Percentiles rank a stretch among this genome's conserved stretches.
Evolutionary conservation across 805 yeast species (phyloP).

Genomic region (Metschnikowia continentalis): DNA sequence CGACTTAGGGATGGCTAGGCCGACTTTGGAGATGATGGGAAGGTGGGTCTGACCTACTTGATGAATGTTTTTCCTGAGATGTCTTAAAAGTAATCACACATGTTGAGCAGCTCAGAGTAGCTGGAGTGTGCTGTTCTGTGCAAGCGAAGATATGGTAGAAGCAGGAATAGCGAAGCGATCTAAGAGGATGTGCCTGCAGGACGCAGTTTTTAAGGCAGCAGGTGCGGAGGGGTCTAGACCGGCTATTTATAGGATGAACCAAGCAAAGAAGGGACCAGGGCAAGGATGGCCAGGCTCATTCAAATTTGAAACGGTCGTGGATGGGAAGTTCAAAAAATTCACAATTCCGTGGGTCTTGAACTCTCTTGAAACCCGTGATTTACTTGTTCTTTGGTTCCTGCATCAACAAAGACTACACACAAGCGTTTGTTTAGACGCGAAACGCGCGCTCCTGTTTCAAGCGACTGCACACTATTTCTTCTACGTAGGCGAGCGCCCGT

Average conservation of each 20-base stretch:
- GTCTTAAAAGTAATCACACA: not conserved
- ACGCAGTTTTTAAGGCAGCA: not conserved
- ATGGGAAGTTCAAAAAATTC: not conserved
- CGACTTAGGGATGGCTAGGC: not conserved
- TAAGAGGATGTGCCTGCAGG: not conserved
- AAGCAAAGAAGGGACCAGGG: not conserved
- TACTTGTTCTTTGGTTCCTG: slow-evolving; percentile 1
- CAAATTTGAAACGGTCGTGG: not conserved
- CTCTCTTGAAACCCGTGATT: not conserved
- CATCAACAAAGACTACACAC: not conserved
- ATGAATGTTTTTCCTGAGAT: not conserved
- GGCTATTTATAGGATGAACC: not conserved
- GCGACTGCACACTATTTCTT: not conserved
- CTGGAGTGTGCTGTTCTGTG: not conserved
- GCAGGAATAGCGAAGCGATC: slow-evolving; percentile 5
- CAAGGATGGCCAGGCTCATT: not conserved
- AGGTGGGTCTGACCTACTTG: not conserved
- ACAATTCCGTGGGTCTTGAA: not conserved
- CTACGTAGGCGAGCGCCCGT: not conserved
- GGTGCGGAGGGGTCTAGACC: slow-evolving; percentile 5
- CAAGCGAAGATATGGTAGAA: not conserved
- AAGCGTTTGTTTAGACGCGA: slow-evolving; percentile 1
- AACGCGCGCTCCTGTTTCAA: not conserved
- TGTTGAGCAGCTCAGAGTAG: not conserved
- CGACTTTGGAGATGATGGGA: not conserved